phyloP scores from a whole-genome alignment of 441 rosid species.

The Rhodomyrtus psidioides region DNA sequence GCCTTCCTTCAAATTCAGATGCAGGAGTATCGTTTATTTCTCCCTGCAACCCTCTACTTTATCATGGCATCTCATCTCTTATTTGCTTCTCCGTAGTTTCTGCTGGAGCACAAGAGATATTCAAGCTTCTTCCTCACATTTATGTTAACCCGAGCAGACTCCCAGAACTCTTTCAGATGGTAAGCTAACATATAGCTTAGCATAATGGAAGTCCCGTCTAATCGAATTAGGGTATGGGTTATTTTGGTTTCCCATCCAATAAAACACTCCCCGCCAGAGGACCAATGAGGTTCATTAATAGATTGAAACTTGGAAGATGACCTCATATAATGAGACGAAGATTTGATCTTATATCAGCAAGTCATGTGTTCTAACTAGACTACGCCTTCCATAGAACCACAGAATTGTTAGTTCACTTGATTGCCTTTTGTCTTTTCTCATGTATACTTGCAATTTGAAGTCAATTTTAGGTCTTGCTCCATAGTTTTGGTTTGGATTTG shows the following conservation, averaged over 20 bases:
- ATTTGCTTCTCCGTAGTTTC: slow-evolving; percentile 39
- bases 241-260: neutral
- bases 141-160: slow-evolving; percentile 74
- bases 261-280: neutral
- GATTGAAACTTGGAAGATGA: neutral
- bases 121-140: slow-evolving; percentile 88
- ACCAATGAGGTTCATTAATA: neutral
- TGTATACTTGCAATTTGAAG: neutral
- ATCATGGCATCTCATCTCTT: neutral
- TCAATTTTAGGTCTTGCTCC: neutral
- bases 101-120: slow-evolving; percentile 86
- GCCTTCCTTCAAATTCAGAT: neutral
- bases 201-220: neutral
- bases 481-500: neutral
- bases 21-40: neutral
- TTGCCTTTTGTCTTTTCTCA: neutral
- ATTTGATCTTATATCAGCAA: neutral
- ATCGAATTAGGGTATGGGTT: neutral
- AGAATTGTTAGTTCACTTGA: neutral
- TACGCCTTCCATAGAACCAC: neutral
- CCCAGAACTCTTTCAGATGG: slow-evolving; percentile 60
- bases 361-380: neutral
- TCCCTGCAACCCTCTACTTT: neutral
- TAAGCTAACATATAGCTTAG: slow-evolving; percentile 11
- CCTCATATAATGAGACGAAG: neutral